These are phyloP conservation scores for Clausena lansium DNA, from an alignment of 345 rosid species.

Conservation along the genomic window DNA sequence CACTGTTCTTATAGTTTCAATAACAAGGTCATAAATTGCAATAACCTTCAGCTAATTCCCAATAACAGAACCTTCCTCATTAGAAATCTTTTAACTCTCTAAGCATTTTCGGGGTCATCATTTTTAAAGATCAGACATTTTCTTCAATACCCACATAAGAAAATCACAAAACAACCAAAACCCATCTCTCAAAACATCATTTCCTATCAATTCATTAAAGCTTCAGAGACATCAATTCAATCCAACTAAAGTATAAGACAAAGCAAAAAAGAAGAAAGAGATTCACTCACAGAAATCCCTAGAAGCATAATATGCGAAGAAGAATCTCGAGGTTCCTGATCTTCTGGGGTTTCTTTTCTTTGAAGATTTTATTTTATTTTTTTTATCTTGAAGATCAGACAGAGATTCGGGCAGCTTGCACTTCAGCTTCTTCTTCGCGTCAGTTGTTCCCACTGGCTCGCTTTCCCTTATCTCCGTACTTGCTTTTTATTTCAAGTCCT, in stretches of 20 bases:
- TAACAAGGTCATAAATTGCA: background rate
- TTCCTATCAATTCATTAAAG: background rate
- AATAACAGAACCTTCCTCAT: background rate
- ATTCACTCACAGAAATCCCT: conserved; percentile 15
- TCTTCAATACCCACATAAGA: background rate
- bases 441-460: background rate
- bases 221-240: background rate
- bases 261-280: background rate
- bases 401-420: background rate
- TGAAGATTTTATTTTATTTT: too few species aligned
- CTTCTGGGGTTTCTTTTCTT: background rate
- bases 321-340: background rate
- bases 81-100: background rate
- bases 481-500: background rate
- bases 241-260: background rate
- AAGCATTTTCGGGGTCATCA: too few species aligned
- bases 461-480: too few species aligned
- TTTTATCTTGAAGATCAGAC: background rate
- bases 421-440: background rate
- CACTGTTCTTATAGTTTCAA: background rate
- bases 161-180: conserved; percentile 1
- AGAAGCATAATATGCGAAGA: background rate
- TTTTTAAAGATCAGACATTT: background rate
- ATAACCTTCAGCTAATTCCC: background rate
- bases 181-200: background rate